phyloP scores from a whole-genome alignment of 495 filamentous ascomycete species.

The Lichina pygmaea region DNA sequence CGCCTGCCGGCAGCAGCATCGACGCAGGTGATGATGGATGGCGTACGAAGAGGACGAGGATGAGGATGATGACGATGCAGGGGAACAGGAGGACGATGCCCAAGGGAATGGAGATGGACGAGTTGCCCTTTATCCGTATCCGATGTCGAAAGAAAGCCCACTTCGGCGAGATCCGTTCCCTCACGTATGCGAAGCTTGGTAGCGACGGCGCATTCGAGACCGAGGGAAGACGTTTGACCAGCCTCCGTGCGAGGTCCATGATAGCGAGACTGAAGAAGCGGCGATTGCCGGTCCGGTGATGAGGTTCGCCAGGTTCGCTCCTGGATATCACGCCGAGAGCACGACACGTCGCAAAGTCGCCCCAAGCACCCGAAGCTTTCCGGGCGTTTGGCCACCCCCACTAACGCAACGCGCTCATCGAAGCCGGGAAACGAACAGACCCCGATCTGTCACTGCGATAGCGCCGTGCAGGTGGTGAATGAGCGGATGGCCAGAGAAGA shows the following conservation, averaged over 20 bases:
- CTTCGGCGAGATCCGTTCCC: constrained; percentile 23
- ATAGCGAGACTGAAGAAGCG: too few relatives aligned
- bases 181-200: constrained; percentile 27
- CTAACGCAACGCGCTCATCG: too few relatives aligned
- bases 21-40: constrained; percentile 62
- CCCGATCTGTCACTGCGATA: too few relatives aligned
- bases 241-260: constrained; percentile 37
- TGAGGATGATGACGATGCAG: constrained; percentile 69
- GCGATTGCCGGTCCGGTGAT: too few relatives aligned
- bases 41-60: constrained; percentile 69
- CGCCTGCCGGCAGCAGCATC: constrained; percentile 69
- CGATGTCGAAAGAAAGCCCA: constrained; percentile 74
- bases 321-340: too few relatives aligned
- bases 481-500: too few relatives aligned
- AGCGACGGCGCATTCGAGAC: constrained; percentile 29
- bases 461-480: too few relatives aligned
- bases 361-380: too few relatives aligned
- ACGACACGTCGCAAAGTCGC: too few relatives aligned
- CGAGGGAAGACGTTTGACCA: constrained; percentile 36
- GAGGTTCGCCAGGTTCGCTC: too few relatives aligned
- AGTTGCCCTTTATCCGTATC: constrained; percentile 81
- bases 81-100: constrained; percentile 87
- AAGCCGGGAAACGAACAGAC: too few relatives aligned
- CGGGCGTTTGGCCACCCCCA: too few relatives aligned
- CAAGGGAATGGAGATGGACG: constrained; percentile 76